Evolutionary conservation across 257 asterid genomes (phyloP), one percentile per base, ranked within the genome.

Genomic region (Ocimum tenuiflorum): DNA sequence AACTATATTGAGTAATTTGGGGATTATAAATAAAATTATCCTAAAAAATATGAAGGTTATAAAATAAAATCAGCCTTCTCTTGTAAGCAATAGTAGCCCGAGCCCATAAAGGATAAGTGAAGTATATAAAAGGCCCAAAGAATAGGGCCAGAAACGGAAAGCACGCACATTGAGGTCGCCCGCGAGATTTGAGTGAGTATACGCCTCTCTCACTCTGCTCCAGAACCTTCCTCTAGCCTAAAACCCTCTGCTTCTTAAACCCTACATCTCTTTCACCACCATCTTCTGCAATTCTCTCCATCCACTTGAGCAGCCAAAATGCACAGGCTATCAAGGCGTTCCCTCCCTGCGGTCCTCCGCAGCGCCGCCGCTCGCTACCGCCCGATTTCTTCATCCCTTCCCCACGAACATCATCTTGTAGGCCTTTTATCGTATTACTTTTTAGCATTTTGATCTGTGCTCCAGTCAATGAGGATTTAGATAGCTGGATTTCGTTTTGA

Each of bases 291-390:
- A 12, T 1, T 53, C 60, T 15, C 42, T 27, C 60, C 15, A 6
- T 13, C 13, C n/a, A 9, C 20, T n/a, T 18, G 6, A 51, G 19
- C 64, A 7, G 50, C 42, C 11, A 68, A 63, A 36, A 91, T 91
- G 97, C 88, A 86, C 69, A 75, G 80, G 74, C 57, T 88, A 43
- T 65, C 95, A 24, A 81, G 80, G 78, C 96, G 94, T 36, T 80
- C 95, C 38, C 74, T 83, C 75, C 74, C 87, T 33, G 49, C 88
- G 6, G 11, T 86, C 54, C 80, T 88, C 65, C 87, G 80, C 56
- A 41, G 68, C 47, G 85, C 74, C 17, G 72, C 71, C 46, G 41
- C 69, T 4, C 85, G 88, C 36, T 65, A 73, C 53, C 85, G 90
- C 6, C 76, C 88, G 10, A 57, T 84, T 69, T 65, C 90, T 12